These are phyloP conservation scores for Candida jianshihensis DNA, from an alignment of 805 yeast species.

Conservation along the genomic window DNA sequence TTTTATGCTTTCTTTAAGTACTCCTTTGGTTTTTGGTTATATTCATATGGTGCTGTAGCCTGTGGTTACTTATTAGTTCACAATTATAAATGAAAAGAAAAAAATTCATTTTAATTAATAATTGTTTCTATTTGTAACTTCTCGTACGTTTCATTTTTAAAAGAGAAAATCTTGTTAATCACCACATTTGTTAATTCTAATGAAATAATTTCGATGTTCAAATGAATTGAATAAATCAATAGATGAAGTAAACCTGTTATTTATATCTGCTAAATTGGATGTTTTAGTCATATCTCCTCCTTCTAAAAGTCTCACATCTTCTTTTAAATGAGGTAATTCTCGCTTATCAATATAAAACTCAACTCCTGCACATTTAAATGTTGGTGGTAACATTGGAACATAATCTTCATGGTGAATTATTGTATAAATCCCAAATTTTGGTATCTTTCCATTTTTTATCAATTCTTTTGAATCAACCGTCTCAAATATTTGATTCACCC, in stretches of 20 bases:
- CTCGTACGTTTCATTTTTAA: no score
- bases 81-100: no score
- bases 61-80: no score
- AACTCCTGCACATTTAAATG: constrained; percentile 27
- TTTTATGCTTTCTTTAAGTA: no score
- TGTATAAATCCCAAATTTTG: constrained; percentile 38
- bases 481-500: constrained; percentile 47
- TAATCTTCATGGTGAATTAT: constrained; percentile 52
- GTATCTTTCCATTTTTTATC: constrained; percentile 10
- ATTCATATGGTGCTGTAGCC: no score
- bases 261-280: no score
- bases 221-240: constrained; percentile 24
- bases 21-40: no score
- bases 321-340: constrained; percentile 29
- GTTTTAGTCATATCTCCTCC: neutral
- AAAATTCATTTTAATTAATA: no score
- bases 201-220: constrained; percentile 33
- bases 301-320: constrained; percentile 12
- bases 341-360: constrained; percentile 26
- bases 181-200: constrained; percentile 27
- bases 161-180: no score
- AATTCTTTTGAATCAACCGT: constrained; percentile 24
- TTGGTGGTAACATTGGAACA: constrained; percentile 55
- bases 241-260: no score
- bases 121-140: no score